Conservation (phyloP, 768 basidiomycete genomes). For the Lactarius hatsudake region DNA sequence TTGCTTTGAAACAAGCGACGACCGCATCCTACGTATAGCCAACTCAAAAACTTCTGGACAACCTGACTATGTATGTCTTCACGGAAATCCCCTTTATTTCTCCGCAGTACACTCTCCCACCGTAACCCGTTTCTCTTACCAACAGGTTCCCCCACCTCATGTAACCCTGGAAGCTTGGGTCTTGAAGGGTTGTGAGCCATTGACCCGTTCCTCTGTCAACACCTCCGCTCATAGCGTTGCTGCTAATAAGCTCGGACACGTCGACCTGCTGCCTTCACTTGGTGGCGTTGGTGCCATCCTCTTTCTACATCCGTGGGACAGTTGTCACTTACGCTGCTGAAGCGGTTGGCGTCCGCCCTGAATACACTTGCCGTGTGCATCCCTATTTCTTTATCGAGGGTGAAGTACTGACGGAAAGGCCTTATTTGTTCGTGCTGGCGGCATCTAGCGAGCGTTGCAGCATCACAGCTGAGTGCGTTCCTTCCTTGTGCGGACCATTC, state of each 20-base stretch:
- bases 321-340: not conserved
- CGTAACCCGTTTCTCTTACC: not conserved
- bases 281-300: not conserved
- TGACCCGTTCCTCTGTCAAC: not conserved
- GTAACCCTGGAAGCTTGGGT: not conserved
- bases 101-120: not conserved
- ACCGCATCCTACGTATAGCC: too few relatives aligned
- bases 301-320: not conserved
- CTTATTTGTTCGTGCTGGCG: not conserved
- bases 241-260: not conserved
- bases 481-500: not conserved
- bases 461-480: conserved; percentile 4
- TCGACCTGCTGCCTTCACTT: not conserved
- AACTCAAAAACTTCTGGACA: not conserved
- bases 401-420: not conserved
- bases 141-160: not conserved
- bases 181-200: not conserved
- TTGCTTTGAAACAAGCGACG: too few relatives aligned
- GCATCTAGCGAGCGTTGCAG: conserved; percentile 19
- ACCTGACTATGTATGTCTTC: not conserved
- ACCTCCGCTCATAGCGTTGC: not conserved
- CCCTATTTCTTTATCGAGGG: not conserved
- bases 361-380: not conserved
- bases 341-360: not conserved
- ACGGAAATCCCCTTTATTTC: not conserved